Percentiles rank a stretch among this genome's conserved stretches.
phyloP scores from a whole-genome alignment of 2,329 filamentous ascomycete species.

The Aureobasidium sp. region DNA sequence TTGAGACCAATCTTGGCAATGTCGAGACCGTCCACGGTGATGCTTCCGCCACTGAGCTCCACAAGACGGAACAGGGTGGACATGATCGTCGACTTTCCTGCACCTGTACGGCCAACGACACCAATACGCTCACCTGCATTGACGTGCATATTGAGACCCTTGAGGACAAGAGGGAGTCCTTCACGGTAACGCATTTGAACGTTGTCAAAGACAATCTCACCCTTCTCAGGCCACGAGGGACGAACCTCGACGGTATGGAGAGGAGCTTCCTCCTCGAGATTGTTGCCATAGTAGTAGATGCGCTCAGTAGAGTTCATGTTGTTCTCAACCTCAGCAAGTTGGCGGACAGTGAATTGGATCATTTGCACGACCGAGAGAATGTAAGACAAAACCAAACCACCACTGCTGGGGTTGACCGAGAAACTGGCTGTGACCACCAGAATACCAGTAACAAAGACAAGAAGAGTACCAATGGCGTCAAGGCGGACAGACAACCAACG shows the following conservation, averaged over 20 bases:
- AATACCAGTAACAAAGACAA: constrained; percentile 84
- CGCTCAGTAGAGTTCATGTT: constrained; percentile 97
- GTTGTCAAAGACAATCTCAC: constrained; percentile 53
- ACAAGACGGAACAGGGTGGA: constrained; percentile 68
- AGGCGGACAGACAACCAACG: constrained; percentile 83
- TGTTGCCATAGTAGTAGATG: constrained; percentile 78
- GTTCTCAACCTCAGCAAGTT: constrained; percentile 93
- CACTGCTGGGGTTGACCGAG: constrained; percentile 73
- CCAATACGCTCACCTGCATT: constrained; percentile 71
- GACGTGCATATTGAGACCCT: constrained; percentile 57
- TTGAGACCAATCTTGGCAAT: constrained; percentile 69
- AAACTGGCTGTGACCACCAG: constrained; percentile 89
- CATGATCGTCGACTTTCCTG: constrained; percentile 80
- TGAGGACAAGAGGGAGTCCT: constrained; percentile 43
- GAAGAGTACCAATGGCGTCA: constrained; percentile 72
- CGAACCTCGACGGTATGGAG: constrained; percentile 65
- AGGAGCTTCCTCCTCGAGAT: constrained; percentile 84
- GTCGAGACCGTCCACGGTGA: constrained; percentile 44
- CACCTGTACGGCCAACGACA: constrained; percentile 73
- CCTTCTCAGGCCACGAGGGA: constrained; percentile 74
- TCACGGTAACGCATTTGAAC: constrained; percentile 47
- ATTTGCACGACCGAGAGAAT: constrained; percentile 90
- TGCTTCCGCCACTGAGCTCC: constrained; percentile 41
- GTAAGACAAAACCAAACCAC: constrained; percentile 83
- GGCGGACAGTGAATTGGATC: constrained; percentile 91